Percentiles rank a stretch among this genome's conserved stretches.
Conservation (phyloP, 140 eudicot species). For the Artemisia princeps region DNA sequence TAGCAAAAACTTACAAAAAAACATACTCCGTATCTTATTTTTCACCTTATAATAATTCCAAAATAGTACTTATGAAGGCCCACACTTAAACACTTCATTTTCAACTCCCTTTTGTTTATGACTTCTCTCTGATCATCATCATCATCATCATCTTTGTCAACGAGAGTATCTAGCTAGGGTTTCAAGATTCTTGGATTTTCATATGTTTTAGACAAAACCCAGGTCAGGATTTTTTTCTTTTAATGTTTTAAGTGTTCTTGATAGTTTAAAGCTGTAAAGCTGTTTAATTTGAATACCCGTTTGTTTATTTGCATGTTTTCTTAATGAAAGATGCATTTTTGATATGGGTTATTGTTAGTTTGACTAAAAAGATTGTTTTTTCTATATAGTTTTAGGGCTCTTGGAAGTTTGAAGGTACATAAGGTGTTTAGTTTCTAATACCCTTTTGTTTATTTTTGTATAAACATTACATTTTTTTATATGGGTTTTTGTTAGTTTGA, state of each 20-base stretch:
- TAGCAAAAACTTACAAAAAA: neutral
- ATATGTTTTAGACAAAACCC: constrained; percentile 20
- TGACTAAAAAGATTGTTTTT: neutral
- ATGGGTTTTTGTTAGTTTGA: too few species aligned
- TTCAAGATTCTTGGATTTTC: constrained; percentile 25
- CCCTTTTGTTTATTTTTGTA: too few species aligned
- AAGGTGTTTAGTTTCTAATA: too few species aligned
- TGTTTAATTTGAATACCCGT: constrained; percentile 1
- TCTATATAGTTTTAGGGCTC: too few species aligned
- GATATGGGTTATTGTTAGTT: neutral
- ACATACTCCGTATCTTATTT: neutral
- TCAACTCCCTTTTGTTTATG: constrained; percentile 21
- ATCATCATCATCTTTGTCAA: constrained; percentile 6
- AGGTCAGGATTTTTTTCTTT: constrained; percentile 19
- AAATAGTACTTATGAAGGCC: constrained; percentile 19
- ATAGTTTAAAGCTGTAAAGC: constrained; percentile 6
- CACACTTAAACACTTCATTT: constrained; percentile 24
- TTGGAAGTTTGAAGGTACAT: too few species aligned
- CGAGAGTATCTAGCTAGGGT: constrained; percentile 23
- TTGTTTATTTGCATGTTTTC: neutral
- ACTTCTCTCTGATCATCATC: constrained; percentile 17
- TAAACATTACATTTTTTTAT: too few species aligned
- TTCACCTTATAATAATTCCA: constrained; percentile 1
- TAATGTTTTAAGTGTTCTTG: constrained; percentile 11
- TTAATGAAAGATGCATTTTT: neutral